A percentile compares a stretch with the other conserved stretches of the same genome.
Conservation (phyloP, 2,329 filamentous ascomycete genomes). For the Macrophomina phaseolina region DNA sequence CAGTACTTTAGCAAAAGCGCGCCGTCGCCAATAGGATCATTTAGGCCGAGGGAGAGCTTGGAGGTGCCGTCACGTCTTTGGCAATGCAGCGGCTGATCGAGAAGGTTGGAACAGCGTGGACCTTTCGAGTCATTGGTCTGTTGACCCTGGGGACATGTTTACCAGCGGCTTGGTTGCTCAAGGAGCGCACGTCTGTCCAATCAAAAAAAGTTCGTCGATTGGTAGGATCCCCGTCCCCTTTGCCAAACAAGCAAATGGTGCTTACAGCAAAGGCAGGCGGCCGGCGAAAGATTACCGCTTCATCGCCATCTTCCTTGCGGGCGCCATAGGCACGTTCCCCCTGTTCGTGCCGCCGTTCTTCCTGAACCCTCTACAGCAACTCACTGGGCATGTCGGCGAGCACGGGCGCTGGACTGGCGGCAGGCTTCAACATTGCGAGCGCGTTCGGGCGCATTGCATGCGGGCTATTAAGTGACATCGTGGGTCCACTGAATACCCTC, state of each 20-base stretch:
- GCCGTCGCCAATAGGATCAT: conserved; percentile 63
- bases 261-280: conserved; percentile 41
- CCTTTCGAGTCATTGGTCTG: conserved; percentile 61
- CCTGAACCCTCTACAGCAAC: conserved; percentile 61
- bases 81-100: conserved; percentile 56
- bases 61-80: conserved; percentile 60
- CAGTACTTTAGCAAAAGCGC: conserved; percentile 63
- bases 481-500: conserved; percentile 42
- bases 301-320: conserved; percentile 58
- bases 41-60: conserved; percentile 61
- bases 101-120: conserved; percentile 55
- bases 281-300: conserved; percentile 62
- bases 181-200: conserved; percentile 49
- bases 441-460: conserved; percentile 62
- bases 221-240: conserved; percentile 41
- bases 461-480: conserved; percentile 54
- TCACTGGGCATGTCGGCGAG: conserved; percentile 61
- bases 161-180: conserved; percentile 61
- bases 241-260: conserved; percentile 14
- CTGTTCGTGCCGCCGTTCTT: conserved; percentile 68
- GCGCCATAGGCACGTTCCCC: conserved; percentile 64
- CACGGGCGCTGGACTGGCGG: conserved; percentile 63
- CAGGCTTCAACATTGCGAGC: conserved; percentile 66
- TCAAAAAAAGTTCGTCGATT: conserved; percentile 55
- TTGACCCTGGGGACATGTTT: conserved; percentile 59